phyloP scores from a whole-genome alignment of 345 rosid species.

The Dipteronia sinensis region DNA sequence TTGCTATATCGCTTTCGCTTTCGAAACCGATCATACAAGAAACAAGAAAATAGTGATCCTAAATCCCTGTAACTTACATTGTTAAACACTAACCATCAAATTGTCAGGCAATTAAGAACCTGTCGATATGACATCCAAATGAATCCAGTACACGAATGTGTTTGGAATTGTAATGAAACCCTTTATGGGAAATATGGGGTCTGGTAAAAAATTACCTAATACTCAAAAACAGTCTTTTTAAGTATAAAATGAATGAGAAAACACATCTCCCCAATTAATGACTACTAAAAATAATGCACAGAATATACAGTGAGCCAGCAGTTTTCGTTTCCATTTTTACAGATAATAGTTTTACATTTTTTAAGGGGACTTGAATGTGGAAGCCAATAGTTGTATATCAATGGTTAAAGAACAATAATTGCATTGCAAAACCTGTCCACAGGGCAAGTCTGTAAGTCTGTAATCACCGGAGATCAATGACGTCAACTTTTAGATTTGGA shows the following conservation, averaged over 20 bases:
- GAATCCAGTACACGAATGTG: neutral
- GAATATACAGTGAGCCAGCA: neutral
- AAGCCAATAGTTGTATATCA: slow-evolving; percentile 9
- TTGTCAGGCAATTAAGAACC: too few relatives aligned
- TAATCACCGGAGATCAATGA: slow-evolving; percentile 83
- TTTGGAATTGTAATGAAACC: neutral
- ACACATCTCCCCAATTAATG: neutral
- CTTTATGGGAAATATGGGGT: neutral
- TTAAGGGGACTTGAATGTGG: neutral
- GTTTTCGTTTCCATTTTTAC: neutral
- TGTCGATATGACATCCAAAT: too few relatives aligned
- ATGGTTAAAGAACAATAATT: slow-evolving; percentile 20
- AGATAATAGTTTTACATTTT: neutral
- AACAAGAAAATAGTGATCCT: neutral
- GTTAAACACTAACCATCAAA: neutral
- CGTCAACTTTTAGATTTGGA: slow-evolving; percentile 72
- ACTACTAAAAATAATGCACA: slow-evolving; percentile 1
- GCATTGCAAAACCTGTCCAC: slow-evolving; percentile 8
- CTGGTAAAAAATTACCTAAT: too few relatives aligned
- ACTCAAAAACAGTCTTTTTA: too few relatives aligned
- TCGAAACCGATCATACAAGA: neutral
- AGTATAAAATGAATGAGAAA: neutral
- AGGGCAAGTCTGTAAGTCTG: slow-evolving; percentile 1
- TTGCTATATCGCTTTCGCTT: neutral
- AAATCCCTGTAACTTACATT: neutral